phyloP scores from a whole-genome alignment of 1,284 basidiomycete genomes.

The Pseudozyma sp. region DNA sequence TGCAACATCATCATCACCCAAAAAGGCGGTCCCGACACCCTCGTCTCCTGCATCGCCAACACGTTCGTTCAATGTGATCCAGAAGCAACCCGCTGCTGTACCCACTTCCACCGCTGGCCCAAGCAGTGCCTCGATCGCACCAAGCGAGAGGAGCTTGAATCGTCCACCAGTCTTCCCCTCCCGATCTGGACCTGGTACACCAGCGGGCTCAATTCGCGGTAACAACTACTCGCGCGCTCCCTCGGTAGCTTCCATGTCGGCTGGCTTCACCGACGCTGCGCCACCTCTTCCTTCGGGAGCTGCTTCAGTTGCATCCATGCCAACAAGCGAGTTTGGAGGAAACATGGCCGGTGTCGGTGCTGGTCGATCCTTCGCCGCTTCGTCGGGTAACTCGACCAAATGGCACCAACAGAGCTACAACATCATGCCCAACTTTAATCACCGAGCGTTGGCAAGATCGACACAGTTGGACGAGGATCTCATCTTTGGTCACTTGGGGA shows the following conservation, averaged over 20 bases:
- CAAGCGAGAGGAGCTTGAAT: slow-evolving; percentile 38
- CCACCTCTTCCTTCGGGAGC: slow-evolving; percentile 43
- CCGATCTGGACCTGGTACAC: slow-evolving; percentile 38
- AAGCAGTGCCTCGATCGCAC: slow-evolving; percentile 30
- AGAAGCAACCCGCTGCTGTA: slow-evolving; percentile 27
- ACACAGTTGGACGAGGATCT: slow-evolving; percentile 49
- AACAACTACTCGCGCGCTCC: slow-evolving; percentile 48
- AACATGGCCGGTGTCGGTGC: slow-evolving; percentile 55
- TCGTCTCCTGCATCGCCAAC: slow-evolving; percentile 31
- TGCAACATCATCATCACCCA: slow-evolving; percentile 16
- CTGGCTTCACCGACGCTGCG: slow-evolving; percentile 39
- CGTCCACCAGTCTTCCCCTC: slow-evolving; percentile 19
- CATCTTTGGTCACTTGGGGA: slow-evolving; percentile 50
- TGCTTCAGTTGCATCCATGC: slow-evolving; percentile 32
- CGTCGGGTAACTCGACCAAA: slow-evolving; percentile 51
- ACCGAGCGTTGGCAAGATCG: slow-evolving; percentile 41
- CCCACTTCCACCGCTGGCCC: slow-evolving; percentile 25
- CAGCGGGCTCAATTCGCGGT: slow-evolving; percentile 41
- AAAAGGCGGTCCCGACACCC: slow-evolving; percentile 6
- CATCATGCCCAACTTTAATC: slow-evolving; percentile 49
- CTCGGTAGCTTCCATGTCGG: slow-evolving; percentile 46
- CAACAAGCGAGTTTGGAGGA: slow-evolving; percentile 38
- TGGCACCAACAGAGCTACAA: slow-evolving; percentile 55
- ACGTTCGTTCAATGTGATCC: slow-evolving; percentile 51
- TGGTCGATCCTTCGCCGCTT: slow-evolving; percentile 34